Evolutionary conservation across 441 rosid genomes (phyloP).

Genomic region (Populus tomentosa): DNA sequence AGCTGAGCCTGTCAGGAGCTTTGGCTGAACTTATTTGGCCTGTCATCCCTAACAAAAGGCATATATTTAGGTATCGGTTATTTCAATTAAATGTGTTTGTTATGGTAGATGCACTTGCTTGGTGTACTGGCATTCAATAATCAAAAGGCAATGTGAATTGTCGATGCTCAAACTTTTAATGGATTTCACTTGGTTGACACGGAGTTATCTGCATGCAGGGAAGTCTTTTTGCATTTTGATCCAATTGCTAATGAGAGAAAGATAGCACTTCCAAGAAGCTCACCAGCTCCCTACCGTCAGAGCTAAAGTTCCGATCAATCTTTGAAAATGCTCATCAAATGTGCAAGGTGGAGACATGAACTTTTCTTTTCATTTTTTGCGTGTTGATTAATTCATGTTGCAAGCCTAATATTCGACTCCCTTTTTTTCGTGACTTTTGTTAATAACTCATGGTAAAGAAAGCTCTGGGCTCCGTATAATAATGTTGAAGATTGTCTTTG

Average conservation of each 20-base stretch:
- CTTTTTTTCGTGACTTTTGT: neutral
- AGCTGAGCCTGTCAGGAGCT: slow-evolving; percentile 45
- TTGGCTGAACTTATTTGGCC: slow-evolving; percentile 54
- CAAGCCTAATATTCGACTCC: neutral
- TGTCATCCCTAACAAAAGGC: slow-evolving; percentile 50
- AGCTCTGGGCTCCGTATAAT: too few relatives aligned
- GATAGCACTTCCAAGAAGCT: slow-evolving; percentile 42
- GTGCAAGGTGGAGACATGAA: slow-evolving; percentile 41
- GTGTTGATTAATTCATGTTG: neutral
- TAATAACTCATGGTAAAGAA: neutral
- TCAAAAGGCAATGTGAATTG: neutral
- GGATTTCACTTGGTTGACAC: neutral
- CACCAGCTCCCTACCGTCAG: slow-evolving; percentile 54
- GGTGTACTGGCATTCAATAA: slow-evolving; percentile 16
- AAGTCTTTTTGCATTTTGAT: slow-evolving; percentile 56
- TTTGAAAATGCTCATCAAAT: slow-evolving; percentile 63
- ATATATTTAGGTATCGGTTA: slow-evolving; percentile 42
- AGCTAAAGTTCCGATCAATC: slow-evolving; percentile 50
- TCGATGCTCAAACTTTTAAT: slow-evolving; percentile 12
- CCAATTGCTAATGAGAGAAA: slow-evolving; percentile 59
- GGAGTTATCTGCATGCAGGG: slow-evolving; percentile 35
- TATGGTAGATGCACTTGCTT: neutral
- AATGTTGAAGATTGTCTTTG: neutral
- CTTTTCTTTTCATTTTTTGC: neutral
- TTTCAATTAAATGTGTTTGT: neutral